phyloP scores from a whole-genome alignment of 139 green algal species.

The Coccomyxa sp. region DNA sequence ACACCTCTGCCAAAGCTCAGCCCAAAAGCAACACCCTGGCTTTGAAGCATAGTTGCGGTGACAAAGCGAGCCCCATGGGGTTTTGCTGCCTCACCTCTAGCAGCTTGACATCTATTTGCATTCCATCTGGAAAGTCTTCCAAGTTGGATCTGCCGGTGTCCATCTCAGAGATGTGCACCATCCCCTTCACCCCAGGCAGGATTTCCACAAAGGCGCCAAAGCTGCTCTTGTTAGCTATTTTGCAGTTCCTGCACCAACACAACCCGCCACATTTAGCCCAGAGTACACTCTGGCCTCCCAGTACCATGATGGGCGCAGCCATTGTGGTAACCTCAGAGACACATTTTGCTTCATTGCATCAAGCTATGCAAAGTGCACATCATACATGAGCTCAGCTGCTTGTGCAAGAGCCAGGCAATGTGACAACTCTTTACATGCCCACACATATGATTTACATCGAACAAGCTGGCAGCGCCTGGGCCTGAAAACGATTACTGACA shows the following conservation, averaged over 20 bases:
- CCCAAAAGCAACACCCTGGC: background rate
- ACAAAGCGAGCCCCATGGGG: background rate
- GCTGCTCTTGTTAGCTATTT: background rate
- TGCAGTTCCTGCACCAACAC: background rate
- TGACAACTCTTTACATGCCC: no score
- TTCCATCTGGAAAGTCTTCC: background rate
- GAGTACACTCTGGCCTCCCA: no score
- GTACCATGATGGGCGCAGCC: no score
- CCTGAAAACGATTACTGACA: no score
- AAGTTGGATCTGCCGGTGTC: background rate
- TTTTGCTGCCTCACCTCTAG: conserved; percentile 22
- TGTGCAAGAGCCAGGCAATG: no score
- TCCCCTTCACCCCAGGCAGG: conserved; percentile 30
- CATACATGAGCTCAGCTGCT: background rate
- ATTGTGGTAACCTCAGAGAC: background rate
- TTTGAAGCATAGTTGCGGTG: background rate
- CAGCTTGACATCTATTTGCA: conserved; percentile 65
- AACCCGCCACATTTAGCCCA: no score
- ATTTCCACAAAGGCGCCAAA: conserved; percentile 39
- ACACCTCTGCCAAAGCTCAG: background rate
- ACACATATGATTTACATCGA: no score
- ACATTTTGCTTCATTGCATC: background rate
- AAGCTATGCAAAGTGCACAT: background rate
- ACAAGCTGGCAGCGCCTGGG: no score
- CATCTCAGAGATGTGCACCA: conserved; percentile 29